Evolutionary conservation across 169 alveolate species (phyloP).

Genomic region (Plasmodium vivax): DNA sequence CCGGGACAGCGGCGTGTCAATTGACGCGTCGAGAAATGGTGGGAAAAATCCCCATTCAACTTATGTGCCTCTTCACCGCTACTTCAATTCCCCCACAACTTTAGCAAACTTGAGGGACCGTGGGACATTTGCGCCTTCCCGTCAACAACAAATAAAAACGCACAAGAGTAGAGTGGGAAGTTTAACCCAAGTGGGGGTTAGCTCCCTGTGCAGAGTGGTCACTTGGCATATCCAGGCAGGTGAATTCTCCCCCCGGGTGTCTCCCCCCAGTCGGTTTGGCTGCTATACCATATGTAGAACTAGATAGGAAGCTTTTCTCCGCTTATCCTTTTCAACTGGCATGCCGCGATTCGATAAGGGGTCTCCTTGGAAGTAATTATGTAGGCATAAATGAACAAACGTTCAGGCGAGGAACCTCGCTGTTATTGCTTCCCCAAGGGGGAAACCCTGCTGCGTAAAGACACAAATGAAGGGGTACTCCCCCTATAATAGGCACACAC

Average conservation of each 20-base stretch:
- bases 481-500: not conserved
- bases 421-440: not conserved
- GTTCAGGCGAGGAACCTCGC: not conserved
- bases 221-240: not conserved
- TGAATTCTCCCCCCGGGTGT: not conserved
- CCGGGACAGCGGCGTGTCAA: not conserved
- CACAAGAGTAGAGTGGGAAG: not conserved
- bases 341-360: not conserved
- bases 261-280: not conserved
- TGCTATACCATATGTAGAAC: not conserved
- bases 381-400: not conserved
- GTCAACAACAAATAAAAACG: not conserved
- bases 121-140: conserved; percentile 9
- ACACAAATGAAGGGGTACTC: not conserved
- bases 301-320: not conserved
- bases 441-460: not conserved
- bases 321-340: not conserved
- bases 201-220: not conserved
- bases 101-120: conserved; percentile 25
- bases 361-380: not conserved
- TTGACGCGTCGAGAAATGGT: not conserved
- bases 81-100: not conserved
- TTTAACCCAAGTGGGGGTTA: not conserved
- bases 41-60: not conserved
- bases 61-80: not conserved